A percentile compares a stretch with the other conserved stretches of the same genome.
Conservation (phyloP, 1,139 yeast species). For the Taphrina pruni region DNA sequence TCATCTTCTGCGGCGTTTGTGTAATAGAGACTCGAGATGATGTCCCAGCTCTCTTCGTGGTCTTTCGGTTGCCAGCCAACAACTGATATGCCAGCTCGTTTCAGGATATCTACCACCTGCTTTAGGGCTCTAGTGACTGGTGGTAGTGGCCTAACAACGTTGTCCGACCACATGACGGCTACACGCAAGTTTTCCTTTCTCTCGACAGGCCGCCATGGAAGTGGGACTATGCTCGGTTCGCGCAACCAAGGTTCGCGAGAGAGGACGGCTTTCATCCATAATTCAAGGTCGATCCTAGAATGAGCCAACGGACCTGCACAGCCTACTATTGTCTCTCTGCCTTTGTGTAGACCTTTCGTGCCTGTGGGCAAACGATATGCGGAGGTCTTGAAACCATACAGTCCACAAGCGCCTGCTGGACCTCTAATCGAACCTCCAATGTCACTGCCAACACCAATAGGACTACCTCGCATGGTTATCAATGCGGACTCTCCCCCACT, state of each 20-base stretch:
- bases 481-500: slow-evolving; percentile 68
- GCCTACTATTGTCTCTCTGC: slow-evolving; percentile 57
- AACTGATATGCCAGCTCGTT: slow-evolving; percentile 51
- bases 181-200: slow-evolving; percentile 51
- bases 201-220: slow-evolving; percentile 59
- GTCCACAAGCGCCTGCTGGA: slow-evolving; percentile 61
- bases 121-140: slow-evolving; percentile 58
- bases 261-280: slow-evolving; percentile 61
- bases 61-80: slow-evolving; percentile 57
- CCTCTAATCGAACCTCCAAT: slow-evolving; percentile 66
- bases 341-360: slow-evolving; percentile 57
- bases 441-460: slow-evolving; percentile 63
- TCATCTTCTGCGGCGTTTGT: slow-evolving; percentile 60
- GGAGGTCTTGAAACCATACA: slow-evolving; percentile 63
- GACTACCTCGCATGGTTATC: slow-evolving; percentile 57
- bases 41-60: slow-evolving; percentile 52
- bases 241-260: slow-evolving; percentile 62
- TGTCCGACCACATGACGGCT: slow-evolving; percentile 52
- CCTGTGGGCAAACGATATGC: slow-evolving; percentile 58
- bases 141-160: slow-evolving; percentile 57
- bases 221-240: slow-evolving; percentile 58
- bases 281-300: slow-evolving; percentile 62
- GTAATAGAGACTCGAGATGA: slow-evolving; percentile 55
- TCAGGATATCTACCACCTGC: slow-evolving; percentile 50
- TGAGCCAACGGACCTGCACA: slow-evolving; percentile 60